Evolutionary conservation across 169 alveolate genomes (phyloP), one percentile per base, ranked within the genome.

Genomic region (Plasmodium yoelii): DNA sequence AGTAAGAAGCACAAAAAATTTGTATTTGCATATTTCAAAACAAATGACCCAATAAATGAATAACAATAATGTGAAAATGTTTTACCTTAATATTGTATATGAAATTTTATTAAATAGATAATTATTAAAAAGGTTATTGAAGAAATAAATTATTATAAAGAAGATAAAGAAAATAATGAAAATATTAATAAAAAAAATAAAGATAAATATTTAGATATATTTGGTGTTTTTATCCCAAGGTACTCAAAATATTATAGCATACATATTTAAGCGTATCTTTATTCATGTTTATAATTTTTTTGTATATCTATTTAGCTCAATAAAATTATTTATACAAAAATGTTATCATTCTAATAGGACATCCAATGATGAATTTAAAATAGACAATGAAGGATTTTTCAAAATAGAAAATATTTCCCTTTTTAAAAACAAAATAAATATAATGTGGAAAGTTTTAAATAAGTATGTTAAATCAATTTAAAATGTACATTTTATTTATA

Each of bases 401-500:
- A 47, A 65, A 75, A 75, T 75, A 1, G 68, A 47, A 5, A 53
- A 75, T 34, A 10, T 64, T 39, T 61, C 73, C 65, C 53, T 75
- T n/a, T 75, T 75, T 65, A 47, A 46, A 75, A 75, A 75, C 64
- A 75, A 67, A 55, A 63, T 75, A 24, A 75, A 75, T 39, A 39
- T 75, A 44, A 67, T 75, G 69, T 75, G 88, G 74, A 75, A 75
- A 49, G 75, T 75, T 75, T 28, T 75, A 53, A 75, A 75, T 65
- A 75, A 75, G 88, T 75, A 75, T 12, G 13, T 22, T 44, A 0
- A 26, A 19, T 0, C 13, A 18, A 6, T 15, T 71, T 53, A 47
- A 24, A 15, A 75, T 73, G 9, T 12, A 63, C 5, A 9, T 13
- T 13, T 28, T 28, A 28, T 28, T 9, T 63, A 34, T 63, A 19